Conservation (phyloP, 371 early-diverging fungal genomes). For the Mortierella sp. region DNA sequence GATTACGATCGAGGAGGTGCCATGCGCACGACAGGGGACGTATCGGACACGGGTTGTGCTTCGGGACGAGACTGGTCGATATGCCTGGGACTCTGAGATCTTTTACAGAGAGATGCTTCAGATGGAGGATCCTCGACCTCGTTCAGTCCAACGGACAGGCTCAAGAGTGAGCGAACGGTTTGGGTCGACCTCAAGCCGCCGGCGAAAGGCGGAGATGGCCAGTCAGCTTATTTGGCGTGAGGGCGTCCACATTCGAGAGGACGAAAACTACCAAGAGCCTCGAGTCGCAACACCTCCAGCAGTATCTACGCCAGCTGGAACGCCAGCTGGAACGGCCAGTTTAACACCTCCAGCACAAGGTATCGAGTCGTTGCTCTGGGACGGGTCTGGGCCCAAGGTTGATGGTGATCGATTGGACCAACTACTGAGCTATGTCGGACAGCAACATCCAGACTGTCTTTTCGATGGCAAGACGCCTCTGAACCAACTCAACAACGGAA, state of each 20-base stretch:
- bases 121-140: slow-evolving; percentile 19
- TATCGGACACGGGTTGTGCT: slow-evolving; percentile 68
- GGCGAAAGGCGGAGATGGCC: slow-evolving; percentile 48
- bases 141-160: slow-evolving; percentile 27
- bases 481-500: slow-evolving; percentile 60
- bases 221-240: slow-evolving; percentile 51
- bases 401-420: slow-evolving; percentile 46
- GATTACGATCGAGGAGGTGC: slow-evolving; percentile 55
- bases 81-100: slow-evolving; percentile 82
- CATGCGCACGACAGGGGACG: slow-evolving; percentile 43
- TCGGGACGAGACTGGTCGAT: slow-evolving; percentile 84
- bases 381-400: slow-evolving; percentile 3
- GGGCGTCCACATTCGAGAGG: slow-evolving; percentile 37
- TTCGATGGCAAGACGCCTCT: slow-evolving; percentile 63
- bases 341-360: background rate
- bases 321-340: background rate
- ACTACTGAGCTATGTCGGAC: slow-evolving; percentile 64
- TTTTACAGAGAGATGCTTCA: slow-evolving; percentile 65
- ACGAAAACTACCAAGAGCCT: slow-evolving; percentile 16
- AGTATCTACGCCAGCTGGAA: background rate
- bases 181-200: slow-evolving; percentile 18
- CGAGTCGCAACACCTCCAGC: background rate
- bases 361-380: slow-evolving; percentile 36
- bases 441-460: slow-evolving; percentile 75
- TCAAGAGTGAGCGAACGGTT: slow-evolving; percentile 48